phyloP scores from a whole-genome alignment of 306 rosid species.

The Corylus avellana region DNA sequence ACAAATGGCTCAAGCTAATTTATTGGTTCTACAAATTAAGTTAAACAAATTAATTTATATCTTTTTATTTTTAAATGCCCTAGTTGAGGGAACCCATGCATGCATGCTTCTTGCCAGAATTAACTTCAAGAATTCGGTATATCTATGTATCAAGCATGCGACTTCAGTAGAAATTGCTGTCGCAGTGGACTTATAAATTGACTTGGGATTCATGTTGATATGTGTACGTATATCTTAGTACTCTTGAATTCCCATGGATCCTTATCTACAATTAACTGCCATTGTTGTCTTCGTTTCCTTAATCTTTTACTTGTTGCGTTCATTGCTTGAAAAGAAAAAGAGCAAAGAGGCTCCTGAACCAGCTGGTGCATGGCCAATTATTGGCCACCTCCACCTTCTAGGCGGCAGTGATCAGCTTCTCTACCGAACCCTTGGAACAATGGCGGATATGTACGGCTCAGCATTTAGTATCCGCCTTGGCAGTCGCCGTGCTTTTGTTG shows the following conservation, averaged over 20 bases:
- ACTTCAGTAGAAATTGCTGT: background rate
- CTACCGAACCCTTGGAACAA: conserved; percentile 43
- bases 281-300: conserved; percentile 16
- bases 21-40: too few species aligned
- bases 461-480: conserved; percentile 48
- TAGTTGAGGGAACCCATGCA: background rate
- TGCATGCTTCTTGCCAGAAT: background rate
- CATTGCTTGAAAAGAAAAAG: conserved; percentile 2
- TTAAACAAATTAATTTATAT: too few species aligned
- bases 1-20: too few species aligned
- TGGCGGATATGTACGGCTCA: conserved; percentile 53
- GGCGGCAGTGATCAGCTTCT: conserved; percentile 42
- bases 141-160: conserved; percentile 2
- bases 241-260: conserved; percentile 22
- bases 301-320: conserved; percentile 11
- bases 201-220: background rate
- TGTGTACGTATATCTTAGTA: background rate
- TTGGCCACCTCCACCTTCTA: conserved; percentile 60
- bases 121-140: background rate
- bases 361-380: conserved; percentile 45
- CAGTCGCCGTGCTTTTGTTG: conserved; percentile 40
- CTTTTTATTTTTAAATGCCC: background rate
- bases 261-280: conserved; percentile 11
- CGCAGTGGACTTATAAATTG: conserved; percentile 22
- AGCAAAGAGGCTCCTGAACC: conserved; percentile 39